Evolutionary conservation across 805 yeast species (phyloP), one percentile per base, ranked within the genome.

Genomic region (Sugiyamaella floridensis): DNA sequence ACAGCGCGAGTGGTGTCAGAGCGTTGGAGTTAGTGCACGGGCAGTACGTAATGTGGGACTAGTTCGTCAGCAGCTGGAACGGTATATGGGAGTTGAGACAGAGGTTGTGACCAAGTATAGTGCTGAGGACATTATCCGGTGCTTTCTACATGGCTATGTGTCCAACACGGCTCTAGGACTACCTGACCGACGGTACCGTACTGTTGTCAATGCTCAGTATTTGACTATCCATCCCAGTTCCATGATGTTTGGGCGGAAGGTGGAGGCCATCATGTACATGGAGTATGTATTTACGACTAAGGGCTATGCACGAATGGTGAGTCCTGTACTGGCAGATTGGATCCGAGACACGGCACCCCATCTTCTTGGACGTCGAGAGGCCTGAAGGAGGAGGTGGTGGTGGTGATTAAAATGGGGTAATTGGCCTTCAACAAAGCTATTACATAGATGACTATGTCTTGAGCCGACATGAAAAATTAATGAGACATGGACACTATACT

Each of bases 201-300:
- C 98, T 0, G 84, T 89, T 6, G 72, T 84, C 28, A 61, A 59
- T 40, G 96, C 96, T 22, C 97, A 89, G 67, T 73, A 87, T 32
- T 81, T 92, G 46, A 82, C 93, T 48, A 81, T 92, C 10, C 98
- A 92, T 64, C 98, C 98, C 0, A 86, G 96, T 0, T 88, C 96
- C 0, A 71, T 86, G 67, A 71, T 93, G 42, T 93, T 92, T 69
- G 96, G 97, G 6, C 78, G 79, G 58, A 78, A 80, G 59, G 75
- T 82, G 45, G 96, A 92, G 59, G 96, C 95, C 0, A 82, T 93
- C 51, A 84, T 93, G 95, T 93, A 89, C 71, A 82, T 89, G 40
- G 99, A 93, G 69, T 90, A 87, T 65, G 97, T 93, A 14, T 92
- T 79, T 66, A 93, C 99, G 0, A 79, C 90, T 12, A 89, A 89